Conservation (phyloP, 495 filamentous ascomycete species). For the Penicillium tannophilum region DNA sequence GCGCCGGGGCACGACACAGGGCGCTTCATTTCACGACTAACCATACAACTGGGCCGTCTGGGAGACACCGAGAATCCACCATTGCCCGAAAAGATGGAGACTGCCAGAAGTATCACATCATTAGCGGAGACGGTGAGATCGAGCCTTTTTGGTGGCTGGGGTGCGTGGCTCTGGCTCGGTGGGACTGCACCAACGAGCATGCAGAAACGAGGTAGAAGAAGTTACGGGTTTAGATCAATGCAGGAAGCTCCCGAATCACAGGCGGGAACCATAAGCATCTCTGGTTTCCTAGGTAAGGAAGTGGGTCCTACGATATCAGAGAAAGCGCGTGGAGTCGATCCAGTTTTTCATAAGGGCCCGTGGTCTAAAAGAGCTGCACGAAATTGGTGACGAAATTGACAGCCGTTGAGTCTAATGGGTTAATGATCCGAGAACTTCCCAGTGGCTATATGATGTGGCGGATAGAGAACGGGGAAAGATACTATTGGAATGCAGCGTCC, state of each 20-base stretch:
- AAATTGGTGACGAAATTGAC: conserved; percentile 4
- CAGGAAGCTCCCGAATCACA: conserved; percentile 33
- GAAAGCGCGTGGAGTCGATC: conserved; percentile 6
- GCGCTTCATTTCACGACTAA: conserved; percentile 37
- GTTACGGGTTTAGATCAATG: conserved; percentile 29
- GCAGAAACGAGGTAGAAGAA: conserved; percentile 26
- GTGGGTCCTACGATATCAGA: conserved; percentile 9
- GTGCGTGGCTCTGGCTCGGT: conserved; percentile 25
- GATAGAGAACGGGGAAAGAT: neutral
- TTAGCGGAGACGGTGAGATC: conserved; percentile 42
- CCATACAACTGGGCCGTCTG: conserved; percentile 25
- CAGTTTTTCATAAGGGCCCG: neutral
- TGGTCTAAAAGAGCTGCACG: neutral
- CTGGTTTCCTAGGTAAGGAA: conserved; percentile 7
- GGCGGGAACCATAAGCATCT: conserved; percentile 24
- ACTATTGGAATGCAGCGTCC: neutral
- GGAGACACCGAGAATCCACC: conserved; percentile 11
- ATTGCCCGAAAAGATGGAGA: conserved; percentile 18
- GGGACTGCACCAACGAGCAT: conserved; percentile 41
- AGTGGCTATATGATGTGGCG: neutral
- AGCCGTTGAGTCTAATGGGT: conserved; percentile 1
- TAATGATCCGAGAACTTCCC: conserved; percentile 1
- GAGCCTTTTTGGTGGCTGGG: conserved; percentile 35
- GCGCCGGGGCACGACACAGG: conserved; percentile 25
- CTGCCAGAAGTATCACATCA: conserved; percentile 27